Evolutionary conservation across 768 basidiomycete species (phyloP).

Genomic region (Chalciporus chontae): DNA sequence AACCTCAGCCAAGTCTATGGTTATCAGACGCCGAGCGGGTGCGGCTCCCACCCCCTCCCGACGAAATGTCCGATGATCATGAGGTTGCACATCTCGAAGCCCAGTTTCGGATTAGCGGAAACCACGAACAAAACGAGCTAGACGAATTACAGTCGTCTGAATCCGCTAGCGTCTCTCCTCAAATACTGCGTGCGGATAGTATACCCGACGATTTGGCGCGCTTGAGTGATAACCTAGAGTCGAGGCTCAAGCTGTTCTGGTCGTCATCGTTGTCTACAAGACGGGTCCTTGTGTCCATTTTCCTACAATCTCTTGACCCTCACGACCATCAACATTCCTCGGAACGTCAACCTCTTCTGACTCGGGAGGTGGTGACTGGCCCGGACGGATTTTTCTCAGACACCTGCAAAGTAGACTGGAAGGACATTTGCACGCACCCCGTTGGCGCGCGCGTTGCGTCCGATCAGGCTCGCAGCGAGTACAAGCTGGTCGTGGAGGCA

Average conservation of each 20-base stretch:
- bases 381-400: conserved; percentile 73
- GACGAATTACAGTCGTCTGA: conserved; percentile 10
- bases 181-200: conserved; percentile 19
- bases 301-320: conserved; percentile 28
- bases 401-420: conserved; percentile 64
- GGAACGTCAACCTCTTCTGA: conserved; percentile 45
- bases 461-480: conserved; percentile 38
- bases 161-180: conserved; percentile 9
- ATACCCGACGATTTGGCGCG: conserved; percentile 40
- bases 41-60: conserved; percentile 52
- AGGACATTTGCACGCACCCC: conserved; percentile 61
- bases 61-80: conserved; percentile 58
- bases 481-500: conserved; percentile 55
- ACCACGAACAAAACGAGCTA: conserved; percentile 17
- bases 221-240: conserved; percentile 72
- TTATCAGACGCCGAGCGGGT: conserved; percentile 21
- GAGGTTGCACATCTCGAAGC: conserved; percentile 56
- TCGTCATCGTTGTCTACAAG: conserved; percentile 64
- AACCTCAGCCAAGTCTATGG: conserved; percentile 35
- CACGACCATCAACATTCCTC: conserved; percentile 27
- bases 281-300: conserved; percentile 60
- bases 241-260: conserved; percentile 79
- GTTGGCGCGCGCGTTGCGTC: conserved; percentile 54
- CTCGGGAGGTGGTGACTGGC: conserved; percentile 51
- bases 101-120: conserved; percentile 37